Conservation (phyloP, 306 rosid species). For the Hylodesmum podocarpum region DNA sequence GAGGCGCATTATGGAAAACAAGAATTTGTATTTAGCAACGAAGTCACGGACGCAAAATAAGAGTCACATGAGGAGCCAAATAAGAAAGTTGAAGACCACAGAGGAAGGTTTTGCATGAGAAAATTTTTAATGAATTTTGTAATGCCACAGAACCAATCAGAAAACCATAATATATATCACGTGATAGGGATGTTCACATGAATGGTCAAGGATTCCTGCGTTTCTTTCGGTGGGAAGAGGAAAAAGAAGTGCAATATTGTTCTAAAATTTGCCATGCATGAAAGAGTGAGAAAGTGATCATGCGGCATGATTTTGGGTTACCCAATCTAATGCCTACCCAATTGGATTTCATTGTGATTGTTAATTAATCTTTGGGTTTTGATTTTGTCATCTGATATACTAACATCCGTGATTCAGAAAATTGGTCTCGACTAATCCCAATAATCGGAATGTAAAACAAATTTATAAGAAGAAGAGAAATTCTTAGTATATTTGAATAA, state of each 20-base stretch:
- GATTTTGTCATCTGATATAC: neutral
- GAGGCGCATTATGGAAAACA: constrained; percentile 25
- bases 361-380: neutral
- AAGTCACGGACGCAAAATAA: constrained; percentile 51
- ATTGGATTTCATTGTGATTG: neutral
- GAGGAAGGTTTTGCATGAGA: constrained; percentile 25
- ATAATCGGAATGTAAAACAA: too few relatives aligned
- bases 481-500: too few relatives aligned
- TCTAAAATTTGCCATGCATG: neutral
- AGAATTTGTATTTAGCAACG: constrained; percentile 38
- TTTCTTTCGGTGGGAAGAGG: constrained; percentile 46
- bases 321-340: neutral
- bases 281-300: neutral
- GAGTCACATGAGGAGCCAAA: constrained; percentile 52
- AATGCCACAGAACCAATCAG: constrained; percentile 21
- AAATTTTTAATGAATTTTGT: constrained; percentile 31
- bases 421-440: neutral
- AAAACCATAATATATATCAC: constrained; percentile 28
- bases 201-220: constrained; percentile 27
- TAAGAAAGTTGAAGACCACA: constrained; percentile 25
- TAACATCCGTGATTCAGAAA: neutral
- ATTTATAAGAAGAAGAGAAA: too few relatives aligned
- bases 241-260: neutral
- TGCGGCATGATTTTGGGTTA: constrained; percentile 36
- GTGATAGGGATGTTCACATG: constrained; percentile 53